A percentile compares a stretch with the other conserved stretches of the same genome.
Evolutionary conservation across 306 rosid genomes (phyloP).

Genomic region (Casuarina cunninghamiana): DNA sequence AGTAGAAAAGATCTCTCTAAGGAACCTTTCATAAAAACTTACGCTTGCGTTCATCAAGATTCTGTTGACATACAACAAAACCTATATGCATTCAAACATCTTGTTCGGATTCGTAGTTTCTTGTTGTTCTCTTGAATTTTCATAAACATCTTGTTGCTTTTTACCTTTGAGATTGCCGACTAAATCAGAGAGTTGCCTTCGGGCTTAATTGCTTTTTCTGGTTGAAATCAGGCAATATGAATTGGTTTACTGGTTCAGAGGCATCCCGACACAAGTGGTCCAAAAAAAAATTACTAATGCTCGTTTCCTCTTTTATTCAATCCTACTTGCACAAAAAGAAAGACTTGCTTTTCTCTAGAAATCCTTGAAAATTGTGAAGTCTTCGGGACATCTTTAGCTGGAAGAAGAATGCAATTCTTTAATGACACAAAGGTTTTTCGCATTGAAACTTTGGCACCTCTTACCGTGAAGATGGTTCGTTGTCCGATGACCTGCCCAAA

Average conservation of each 20-base stretch:
- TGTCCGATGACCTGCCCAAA: not conserved
- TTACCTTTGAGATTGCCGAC: not conserved
- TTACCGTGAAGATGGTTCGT: not conserved
- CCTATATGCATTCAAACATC: no score
- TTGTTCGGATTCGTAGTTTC: no score
- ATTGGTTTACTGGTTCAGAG: not conserved
- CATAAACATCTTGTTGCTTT: conserved; percentile 6
- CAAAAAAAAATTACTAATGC: not conserved
- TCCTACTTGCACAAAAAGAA: no score
- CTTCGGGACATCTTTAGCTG: not conserved
- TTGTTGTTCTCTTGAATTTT: no score
- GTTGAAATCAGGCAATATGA: not conserved
- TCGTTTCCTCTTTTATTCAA: no score
- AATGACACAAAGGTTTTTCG: no score
- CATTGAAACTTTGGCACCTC: not conserved
- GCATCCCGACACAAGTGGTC: not conserved
- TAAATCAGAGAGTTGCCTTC: not conserved
- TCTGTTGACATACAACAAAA: no score
- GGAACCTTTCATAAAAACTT: no score
- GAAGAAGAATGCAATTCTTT: no score
- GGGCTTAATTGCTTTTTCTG: not conserved
- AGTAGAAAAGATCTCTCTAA: no score
- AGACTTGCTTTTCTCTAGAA: not conserved
- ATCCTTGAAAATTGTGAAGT: not conserved
- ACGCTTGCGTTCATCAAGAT: no score